Conservation (phyloP, 805 yeast species). For the Barnettozyma wickerhamii region DNA sequence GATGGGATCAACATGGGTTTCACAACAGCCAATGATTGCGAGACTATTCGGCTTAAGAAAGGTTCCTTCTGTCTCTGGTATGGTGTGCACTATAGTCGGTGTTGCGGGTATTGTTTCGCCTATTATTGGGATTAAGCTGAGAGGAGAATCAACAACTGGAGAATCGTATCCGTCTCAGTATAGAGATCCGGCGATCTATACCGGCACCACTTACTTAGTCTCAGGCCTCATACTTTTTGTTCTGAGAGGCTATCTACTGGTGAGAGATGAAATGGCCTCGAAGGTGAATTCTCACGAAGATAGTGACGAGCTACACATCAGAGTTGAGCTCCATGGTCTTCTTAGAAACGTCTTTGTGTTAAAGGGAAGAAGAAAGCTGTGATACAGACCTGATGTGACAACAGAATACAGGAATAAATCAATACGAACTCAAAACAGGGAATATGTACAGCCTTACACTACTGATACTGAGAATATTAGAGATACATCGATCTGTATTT, state of each 20-base stretch:
- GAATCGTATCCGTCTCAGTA: constrained; percentile 41
- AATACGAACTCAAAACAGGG: too few species aligned
- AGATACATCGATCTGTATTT: too few species aligned
- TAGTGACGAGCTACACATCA: constrained; percentile 21
- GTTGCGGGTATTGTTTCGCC: constrained; percentile 50
- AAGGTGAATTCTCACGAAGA: constrained; percentile 25
- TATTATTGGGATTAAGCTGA: constrained; percentile 51
- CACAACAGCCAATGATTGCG: constrained; percentile 46
- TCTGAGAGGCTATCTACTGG: constrained; percentile 51
- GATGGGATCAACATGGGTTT: constrained; percentile 61
- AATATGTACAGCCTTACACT: too few species aligned
- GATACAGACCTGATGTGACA: too few species aligned
- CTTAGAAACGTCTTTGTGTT: too few species aligned
- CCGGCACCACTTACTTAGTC: constrained; percentile 48
- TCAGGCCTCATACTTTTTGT: constrained; percentile 40
- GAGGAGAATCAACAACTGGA: constrained; percentile 28
- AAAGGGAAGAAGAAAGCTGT: too few species aligned
- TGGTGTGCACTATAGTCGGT: constrained; percentile 52
- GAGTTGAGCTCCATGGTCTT: constrained; percentile 5
- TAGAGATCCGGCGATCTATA: constrained; percentile 49
- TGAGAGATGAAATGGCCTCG: constrained; percentile 38
- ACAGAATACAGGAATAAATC: too few species aligned
- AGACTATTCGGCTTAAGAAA: constrained; percentile 50
- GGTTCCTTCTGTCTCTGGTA: constrained; percentile 43
- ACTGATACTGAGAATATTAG: too few species aligned